Evolutionary conservation across 1,284 basidiomycete genomes (phyloP).

Genomic region (Neonothopanus nambi): DNA sequence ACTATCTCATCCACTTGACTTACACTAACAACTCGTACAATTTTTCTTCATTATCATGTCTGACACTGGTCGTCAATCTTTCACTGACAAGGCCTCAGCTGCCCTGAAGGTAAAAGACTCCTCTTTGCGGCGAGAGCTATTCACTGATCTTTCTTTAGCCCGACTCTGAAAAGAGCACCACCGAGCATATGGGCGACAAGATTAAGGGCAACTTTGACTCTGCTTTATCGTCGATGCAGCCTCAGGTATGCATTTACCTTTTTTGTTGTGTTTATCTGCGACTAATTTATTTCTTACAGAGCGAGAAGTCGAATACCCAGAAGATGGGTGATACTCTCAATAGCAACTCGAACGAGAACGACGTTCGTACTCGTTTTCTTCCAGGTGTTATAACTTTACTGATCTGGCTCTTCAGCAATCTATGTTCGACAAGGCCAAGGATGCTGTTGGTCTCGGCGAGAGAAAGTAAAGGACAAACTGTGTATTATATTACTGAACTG

Average conservation of each 20-base stretch:
- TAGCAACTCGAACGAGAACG: conserved; percentile 41
- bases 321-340: conserved; percentile 41
- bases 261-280: background rate
- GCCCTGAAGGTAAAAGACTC: conserved; percentile 40
- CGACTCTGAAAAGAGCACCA: conserved; percentile 17
- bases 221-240: conserved; percentile 17
- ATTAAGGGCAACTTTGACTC: conserved; percentile 13
- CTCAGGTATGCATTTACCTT: conserved; percentile 9
- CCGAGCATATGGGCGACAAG: conserved; percentile 14
- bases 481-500: too few relatives aligned
- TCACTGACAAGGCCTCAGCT: conserved; percentile 50
- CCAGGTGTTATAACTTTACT: background rate
- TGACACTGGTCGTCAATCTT: conserved; percentile 47
- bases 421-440: conserved; percentile 50
- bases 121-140: background rate
- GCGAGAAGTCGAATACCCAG: conserved; percentile 18
- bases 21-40: background rate
- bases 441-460: conserved; percentile 37
- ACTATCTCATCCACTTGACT: background rate
- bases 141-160: conserved; percentile 9
- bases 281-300: background rate
- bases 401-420: conserved; percentile 33
- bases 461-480: conserved; percentile 22
- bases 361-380: conserved; percentile 24
- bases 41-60: conserved; percentile 35